Evolutionary conservation across 768 basidiomycete species (phyloP), one percentile per base, ranked within the genome.

Genomic region (Hypholoma fasciculare): DNA sequence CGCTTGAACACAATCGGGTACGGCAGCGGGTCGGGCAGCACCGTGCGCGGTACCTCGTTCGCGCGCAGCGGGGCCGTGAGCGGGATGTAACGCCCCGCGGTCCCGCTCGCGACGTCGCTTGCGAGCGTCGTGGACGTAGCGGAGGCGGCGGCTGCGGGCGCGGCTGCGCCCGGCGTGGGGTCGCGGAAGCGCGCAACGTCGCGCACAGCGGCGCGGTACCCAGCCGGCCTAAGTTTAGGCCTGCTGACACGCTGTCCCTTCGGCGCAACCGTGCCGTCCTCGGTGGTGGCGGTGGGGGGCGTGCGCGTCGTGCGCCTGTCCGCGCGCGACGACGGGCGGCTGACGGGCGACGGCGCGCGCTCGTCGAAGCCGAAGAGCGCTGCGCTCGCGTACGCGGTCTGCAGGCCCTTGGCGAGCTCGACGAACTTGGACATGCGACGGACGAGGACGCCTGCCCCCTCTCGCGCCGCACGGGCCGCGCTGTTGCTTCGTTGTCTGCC

Each of bases 311-410:
- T 37, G n/a, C 23, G 40, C 44, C 19, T 34, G 53, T 47, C 43
- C 17, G 46, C 54, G 54, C 43, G 9, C 19, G 54, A 19, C 17
- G 48, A 20, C 48, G 27, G 27, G 26, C 48, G 20, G n/a, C 44
- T 23, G 19, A 17, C n/a, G 48, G 14, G 23, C 27, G 48, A 27
- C 14, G 12, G 48, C 23, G 16, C 48, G 26, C 23, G 20, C 46
- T 26, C 48, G 30, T 34, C 30, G 9, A 34, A 9, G 27, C 78
- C 69, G 67, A 82, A 82, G 67, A 82, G 70, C 5, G 85, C 78
- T 34, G 83, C 81, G 46, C 74, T 71, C 58, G 87, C 78, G 61
- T 86, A 88, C 37, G 80, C 83, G 17, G 73, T 75, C 67, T 88
- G 86, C 63, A 88, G 74, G 11, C 79, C 79, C 57, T 78, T 78